Base-by-base conservation (phyloP, 176 grass and related monocot species). In the Avena eriantha region DNA sequence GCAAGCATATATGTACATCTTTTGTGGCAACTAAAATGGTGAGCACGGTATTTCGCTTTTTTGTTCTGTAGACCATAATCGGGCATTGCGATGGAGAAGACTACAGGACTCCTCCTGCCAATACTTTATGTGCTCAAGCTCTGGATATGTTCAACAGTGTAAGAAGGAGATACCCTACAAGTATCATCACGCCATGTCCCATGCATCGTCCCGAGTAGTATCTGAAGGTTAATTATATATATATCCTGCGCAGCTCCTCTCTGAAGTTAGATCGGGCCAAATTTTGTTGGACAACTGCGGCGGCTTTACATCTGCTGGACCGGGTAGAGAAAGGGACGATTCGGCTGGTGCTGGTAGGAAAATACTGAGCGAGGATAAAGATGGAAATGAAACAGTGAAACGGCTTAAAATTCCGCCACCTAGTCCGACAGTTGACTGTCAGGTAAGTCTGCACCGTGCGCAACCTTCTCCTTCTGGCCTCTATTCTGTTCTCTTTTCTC, bases 51-150 rank as follows among this genome's bases (percentile, higher is more conserved):
- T 3, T 58, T 29, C 10, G 2, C 11, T 15, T 65, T 15, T 29
- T 31, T 23, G 1, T 10, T 3, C 16, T 49, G 1, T 8, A 87
- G 85, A 87, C 8, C 0, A 87, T 87, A 63, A 10, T 13, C 26
- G 18, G 9, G 53, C 77, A 80, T 53, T 93, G 91, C 75, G 26
- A 53, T 41, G 88, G 80, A 82, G 75, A 90, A 46, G 84, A 93
- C 79, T 85, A 90, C 54, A 23, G 1, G 3, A 78, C 54, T 55
- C 81, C 61, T 55, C 80, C 91, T 76, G 15, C 12, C 33, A 87
- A 57, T 47, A 19, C 5, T n/a, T 22, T 76, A 8, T 93, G 92
- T 79, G 78, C 72, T 22, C 84, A 85, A 61, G 81, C 72, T 68
- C 17, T 87, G 23, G 15, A 31, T 54, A 86, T 9, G 17, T 51